These are phyloP conservation scores for Sequoia sempervirens DNA, from an alignment of 75 land plant genomes.

Conservation along the genomic window DNA sequence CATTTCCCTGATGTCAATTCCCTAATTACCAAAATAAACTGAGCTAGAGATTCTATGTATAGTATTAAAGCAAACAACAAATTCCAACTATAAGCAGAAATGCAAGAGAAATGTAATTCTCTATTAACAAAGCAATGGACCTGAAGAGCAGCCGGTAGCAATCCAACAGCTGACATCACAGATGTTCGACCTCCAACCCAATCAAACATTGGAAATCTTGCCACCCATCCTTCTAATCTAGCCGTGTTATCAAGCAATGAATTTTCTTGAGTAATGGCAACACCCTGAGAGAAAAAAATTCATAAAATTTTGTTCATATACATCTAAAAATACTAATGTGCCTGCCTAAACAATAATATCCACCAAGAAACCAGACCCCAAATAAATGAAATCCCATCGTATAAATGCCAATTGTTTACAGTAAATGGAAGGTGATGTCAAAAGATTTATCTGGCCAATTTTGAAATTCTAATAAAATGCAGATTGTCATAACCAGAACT, in stretches of 20 bases:
- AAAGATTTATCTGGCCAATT: not conserved
- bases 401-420: not conserved
- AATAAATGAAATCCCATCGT: not conserved
- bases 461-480: not conserved
- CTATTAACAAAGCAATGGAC: constrained; percentile 19
- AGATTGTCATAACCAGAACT: not conserved
- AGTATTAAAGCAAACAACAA: not conserved
- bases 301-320: not conserved
- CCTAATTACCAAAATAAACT: constrained; percentile 34
- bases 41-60: not conserved
- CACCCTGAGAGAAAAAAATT: constrained; percentile 52
- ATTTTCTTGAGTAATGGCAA: constrained; percentile 93
- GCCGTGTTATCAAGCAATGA: constrained; percentile 89
- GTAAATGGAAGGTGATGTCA: not conserved
- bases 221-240: constrained; percentile 95
- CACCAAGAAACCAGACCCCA: not conserved
- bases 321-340: not conserved
- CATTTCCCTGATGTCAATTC: constrained; percentile 85
- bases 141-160: constrained; percentile 97
- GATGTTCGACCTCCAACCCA: constrained; percentile 99
- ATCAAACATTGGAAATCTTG: constrained; percentile 98
- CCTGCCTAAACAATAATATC: not conserved
- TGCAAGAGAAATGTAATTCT: not conserved
- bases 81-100: not conserved
- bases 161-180: constrained; percentile 96